phyloP scores from a whole-genome alignment of 495 filamentous ascomycete species.

The Tetracladium setigerum region DNA sequence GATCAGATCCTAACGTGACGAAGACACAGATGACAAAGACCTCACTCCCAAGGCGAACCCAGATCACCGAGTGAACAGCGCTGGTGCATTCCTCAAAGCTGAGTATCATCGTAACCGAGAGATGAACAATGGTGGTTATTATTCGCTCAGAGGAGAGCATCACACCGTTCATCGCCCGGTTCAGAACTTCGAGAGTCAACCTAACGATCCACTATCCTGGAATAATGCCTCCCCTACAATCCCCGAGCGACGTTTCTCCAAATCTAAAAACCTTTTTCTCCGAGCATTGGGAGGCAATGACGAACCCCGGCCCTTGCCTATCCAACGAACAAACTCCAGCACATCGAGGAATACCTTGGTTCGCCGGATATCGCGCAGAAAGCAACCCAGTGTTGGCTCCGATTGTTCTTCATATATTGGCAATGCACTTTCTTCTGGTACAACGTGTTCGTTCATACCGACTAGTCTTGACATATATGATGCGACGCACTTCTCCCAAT shows the following conservation, averaged over 20 bases:
- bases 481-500: neutral
- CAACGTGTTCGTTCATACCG: neutral
- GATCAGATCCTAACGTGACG: neutral
- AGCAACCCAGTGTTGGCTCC: neutral
- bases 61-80: conserved; percentile 10
- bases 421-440: neutral
- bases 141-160: conserved; percentile 10
- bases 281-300: conserved; percentile 11
- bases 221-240: neutral
- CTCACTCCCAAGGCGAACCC: conserved; percentile 11
- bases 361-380: conserved; percentile 11
- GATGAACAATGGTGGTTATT: conserved; percentile 4
- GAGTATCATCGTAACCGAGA: conserved; percentile 6
- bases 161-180: neutral
- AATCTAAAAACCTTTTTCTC: conserved; percentile 21
- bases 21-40: conserved; percentile 9
- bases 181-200: neutral
- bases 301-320: conserved; percentile 1
- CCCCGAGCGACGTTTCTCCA: conserved; percentile 12
- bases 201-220: neutral
- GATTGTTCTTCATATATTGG: neutral
- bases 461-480: conserved; percentile 13
- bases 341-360: conserved; percentile 12
- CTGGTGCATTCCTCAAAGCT: conserved; percentile 13
- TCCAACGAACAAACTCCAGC: conserved; percentile 3